Base-by-base conservation (phyloP, 78 protist genomes). In the Dictyostelium brefeldianum region DNA sequence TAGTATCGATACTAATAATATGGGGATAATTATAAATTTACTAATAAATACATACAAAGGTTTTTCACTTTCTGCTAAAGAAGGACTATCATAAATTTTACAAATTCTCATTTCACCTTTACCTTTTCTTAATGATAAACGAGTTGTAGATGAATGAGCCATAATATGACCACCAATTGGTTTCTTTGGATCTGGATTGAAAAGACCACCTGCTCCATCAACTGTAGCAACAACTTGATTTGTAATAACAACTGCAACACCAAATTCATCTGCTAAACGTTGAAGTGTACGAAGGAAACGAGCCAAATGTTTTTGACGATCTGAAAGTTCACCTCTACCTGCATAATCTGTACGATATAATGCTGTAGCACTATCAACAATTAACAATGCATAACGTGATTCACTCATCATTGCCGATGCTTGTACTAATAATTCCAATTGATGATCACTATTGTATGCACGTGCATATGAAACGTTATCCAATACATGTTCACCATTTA, bases 131-230 rank as follows among this genome's bases (percentile, higher is more conserved):
- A 98, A 81, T 36, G 91, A 97, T 43, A 98, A 89, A 10, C 99
- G 87, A 3, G 99, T 98, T 14, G 99, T 99, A 0, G 99, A 98
- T 0, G 99, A 99, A 82, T 99, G 99, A 1, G 99, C 99, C 91
- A 99, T 97, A 96, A 99, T 99, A 95, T 99, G 96, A 69, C 99
- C 99, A 59, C 99, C 99, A 80, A 99, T 98, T 53, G 99, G 99
- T 95, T 87, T 80, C 56, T 74, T 92, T 48, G 96, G 94, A 51
- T 95, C 95, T 6, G 96, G 85, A 81, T 91, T 82, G 43, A 80
- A 79, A 36, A 91, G 11, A 20, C 67, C 78, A 64, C 80, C 93
- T 18, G 65, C 83, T 43, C 91, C 91, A 62, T 87, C 93, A 47
- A 87, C 93, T 17, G 50, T 81, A 5, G 99, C 99, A 14, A 99